A percentile compares a stretch with the other conserved stretches of the same genome.
These are phyloP conservation scores for Claviceps quebecensis DNA, from an alignment of 2,329 filamentous ascomycete genomes.

Conservation along the genomic window DNA sequence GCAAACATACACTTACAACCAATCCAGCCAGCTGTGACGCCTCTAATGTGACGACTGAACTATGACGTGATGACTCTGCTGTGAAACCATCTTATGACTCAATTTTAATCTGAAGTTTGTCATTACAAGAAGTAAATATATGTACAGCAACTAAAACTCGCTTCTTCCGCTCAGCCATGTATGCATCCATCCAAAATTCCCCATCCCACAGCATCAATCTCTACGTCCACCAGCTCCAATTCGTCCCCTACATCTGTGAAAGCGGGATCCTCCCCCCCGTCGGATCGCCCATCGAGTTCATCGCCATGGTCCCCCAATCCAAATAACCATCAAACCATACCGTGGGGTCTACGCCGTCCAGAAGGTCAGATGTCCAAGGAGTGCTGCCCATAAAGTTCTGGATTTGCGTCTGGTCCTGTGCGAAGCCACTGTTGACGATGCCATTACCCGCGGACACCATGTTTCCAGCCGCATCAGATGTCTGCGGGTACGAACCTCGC, in stretches of 20 bases:
- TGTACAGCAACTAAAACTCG: background rate
- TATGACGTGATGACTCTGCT: no score
- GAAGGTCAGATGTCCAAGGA: slow-evolving; percentile 18
- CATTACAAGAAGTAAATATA: background rate
- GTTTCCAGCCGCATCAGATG: background rate
- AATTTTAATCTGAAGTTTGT: no score
- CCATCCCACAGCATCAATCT: background rate
- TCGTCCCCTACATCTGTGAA: background rate
- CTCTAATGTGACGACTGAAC: no score
- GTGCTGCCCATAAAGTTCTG: slow-evolving; percentile 14
- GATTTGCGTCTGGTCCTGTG: slow-evolving; percentile 12
- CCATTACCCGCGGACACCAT: background rate
- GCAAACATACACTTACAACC: no score
- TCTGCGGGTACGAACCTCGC: slow-evolving; percentile 9
- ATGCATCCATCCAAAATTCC: background rate
- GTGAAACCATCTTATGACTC: no score
- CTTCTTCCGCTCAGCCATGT: background rate
- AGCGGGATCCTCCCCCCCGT: slow-evolving; percentile 7
- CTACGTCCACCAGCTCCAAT: background rate
- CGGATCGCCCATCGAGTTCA: slow-evolving; percentile 16
- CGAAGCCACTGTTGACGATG: slow-evolving; percentile 9
- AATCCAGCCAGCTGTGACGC: no score
- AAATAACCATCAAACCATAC: slow-evolving; percentile 22
- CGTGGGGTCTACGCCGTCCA: slow-evolving; percentile 20
- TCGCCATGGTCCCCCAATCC: slow-evolving; percentile 20